phyloP scores from a whole-genome alignment of 129 eudicot species.

The Apium graveolens region DNA sequence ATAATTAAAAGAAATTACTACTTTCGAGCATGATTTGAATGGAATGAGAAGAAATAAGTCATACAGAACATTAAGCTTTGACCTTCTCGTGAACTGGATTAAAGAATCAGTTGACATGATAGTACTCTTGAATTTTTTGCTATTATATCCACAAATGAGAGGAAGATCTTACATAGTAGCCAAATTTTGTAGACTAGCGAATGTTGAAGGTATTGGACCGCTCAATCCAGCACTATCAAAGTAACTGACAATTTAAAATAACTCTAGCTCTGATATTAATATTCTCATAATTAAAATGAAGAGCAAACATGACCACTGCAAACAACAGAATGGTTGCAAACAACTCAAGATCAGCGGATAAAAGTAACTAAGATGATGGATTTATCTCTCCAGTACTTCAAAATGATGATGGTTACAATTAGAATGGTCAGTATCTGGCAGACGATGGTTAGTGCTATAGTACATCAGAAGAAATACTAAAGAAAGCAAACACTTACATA shows the following conservation, averaged over 20 bases:
- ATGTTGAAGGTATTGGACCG: conserved; percentile 63
- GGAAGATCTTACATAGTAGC: conserved; percentile 43
- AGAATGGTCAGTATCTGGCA: no score
- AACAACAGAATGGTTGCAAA: no score
- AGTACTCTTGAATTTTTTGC: not conserved
- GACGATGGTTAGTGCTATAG: no score
- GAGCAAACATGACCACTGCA: not conserved
- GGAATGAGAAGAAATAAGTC: not conserved
- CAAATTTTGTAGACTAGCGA: conserved; percentile 46
- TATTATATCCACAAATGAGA: not conserved
- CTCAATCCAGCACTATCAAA: conserved; percentile 67
- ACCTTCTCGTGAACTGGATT: conserved; percentile 22
- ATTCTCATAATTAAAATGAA: not conserved
- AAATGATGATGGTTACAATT: no score
- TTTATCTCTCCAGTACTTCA: no score
- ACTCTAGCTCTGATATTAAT: no score
- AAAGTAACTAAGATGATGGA: no score
- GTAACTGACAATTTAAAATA: no score
- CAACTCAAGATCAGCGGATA: no score
- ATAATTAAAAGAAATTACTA: no score
- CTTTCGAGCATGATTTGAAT: not conserved
- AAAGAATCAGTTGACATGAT: not conserved
- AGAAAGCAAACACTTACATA: no score
- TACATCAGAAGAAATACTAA: no score
- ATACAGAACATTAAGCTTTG: conserved; percentile 43